Base-by-base conservation (phyloP, 495 filamentous ascomycete species). In the Lasiosphaeria hispida region DNA sequence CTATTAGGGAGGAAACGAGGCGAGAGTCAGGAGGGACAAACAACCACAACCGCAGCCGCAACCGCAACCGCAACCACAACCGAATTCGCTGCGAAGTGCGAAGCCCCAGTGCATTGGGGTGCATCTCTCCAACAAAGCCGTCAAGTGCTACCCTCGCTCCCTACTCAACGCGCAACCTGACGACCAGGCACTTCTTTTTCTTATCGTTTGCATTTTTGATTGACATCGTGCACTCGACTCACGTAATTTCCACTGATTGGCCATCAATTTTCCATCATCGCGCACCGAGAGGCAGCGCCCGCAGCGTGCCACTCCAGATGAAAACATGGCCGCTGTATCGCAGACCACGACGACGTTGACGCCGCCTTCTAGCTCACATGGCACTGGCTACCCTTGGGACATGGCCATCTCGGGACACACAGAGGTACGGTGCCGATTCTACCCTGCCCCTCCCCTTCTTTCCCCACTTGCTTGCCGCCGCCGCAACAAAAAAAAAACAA, bases 251-350 rank as follows among this genome's bases (percentile, higher is more conserved):
- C 53, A 17, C 42, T n/a, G 42, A 38, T 47, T 45, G 43, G 14
- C 15, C 45, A 38, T 8, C 18, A 10, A 19, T 35, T 18, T 17
- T 44, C 18, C 1, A 48, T 48, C 41, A 39, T 49, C 40, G 23
- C 55, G 10, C n/a, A 50, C 41, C 44, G 19, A 37, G 30, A 49
- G 56, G 52, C 38, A 44, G 51, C 52, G 60, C 43, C 59, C 58
- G 50, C 55, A 53, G 33, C 52, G 54, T 51, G 50, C 23, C 44
- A 57, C 41, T 43, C 11, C 43, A 38, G 58, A 65, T 65, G 62
- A 63, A 11, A 64, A n/a, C n/a, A 82, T 83, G 80, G 77, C 80
- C 60, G 69, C 79, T 62, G 76, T 82, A 67, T 80, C 79, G 57
- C 77, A 78, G 59, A 75, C 72, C 55, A 64, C 77, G 33, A 74